Evolutionary conservation across 768 basidiomycete species (phyloP).

Genomic region (Multifurca ochricompacta): DNA sequence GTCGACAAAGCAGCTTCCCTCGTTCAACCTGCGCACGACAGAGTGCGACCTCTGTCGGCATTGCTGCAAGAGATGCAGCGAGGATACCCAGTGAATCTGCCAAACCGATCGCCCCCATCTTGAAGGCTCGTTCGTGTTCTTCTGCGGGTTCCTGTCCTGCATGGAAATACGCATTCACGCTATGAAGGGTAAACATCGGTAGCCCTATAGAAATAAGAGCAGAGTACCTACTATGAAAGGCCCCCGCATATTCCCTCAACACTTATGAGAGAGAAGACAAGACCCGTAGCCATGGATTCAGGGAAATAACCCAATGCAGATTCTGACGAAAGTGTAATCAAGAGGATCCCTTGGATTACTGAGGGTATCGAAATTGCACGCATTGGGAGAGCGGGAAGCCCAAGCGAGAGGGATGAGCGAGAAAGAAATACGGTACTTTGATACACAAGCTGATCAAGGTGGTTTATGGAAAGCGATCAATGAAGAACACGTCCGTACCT

Average conservation of each 20-base stretch:
- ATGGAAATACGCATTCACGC: conserved; percentile 82
- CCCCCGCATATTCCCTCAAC: conserved; percentile 92
- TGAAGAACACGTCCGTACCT: conserved; percentile 41
- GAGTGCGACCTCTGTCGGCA: conserved; percentile 70
- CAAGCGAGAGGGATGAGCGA: conserved; percentile 82
- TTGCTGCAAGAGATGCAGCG: conserved; percentile 52
- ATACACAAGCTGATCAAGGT: conserved; percentile 56
- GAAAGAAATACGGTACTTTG: conserved; percentile 91
- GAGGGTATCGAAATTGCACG: conserved; percentile 68
- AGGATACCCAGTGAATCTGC: conserved; percentile 71
- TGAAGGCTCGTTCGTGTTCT: conserved; percentile 76
- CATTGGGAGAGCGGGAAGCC: conserved; percentile 69
- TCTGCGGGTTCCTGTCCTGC: conserved; percentile 63
- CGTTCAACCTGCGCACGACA: conserved; percentile 64
- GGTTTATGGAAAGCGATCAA: not conserved
- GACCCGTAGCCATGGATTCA: conserved; percentile 37
- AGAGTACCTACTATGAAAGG: conserved; percentile 69
- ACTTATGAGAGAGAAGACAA: conserved; percentile 73
- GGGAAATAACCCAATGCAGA: conserved; percentile 62
- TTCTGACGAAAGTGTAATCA: conserved; percentile 55
- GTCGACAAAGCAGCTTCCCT: conserved; percentile 64
- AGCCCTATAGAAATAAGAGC: conserved; percentile 2
- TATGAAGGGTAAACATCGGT: conserved; percentile 24
- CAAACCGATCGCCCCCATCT: conserved; percentile 85
- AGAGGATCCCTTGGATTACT: conserved; percentile 59